Percentiles rank a stretch among this genome's conserved stretches.
Conservation (phyloP, 73 alveolate species). For the Tetrahymena borealis region DNA sequence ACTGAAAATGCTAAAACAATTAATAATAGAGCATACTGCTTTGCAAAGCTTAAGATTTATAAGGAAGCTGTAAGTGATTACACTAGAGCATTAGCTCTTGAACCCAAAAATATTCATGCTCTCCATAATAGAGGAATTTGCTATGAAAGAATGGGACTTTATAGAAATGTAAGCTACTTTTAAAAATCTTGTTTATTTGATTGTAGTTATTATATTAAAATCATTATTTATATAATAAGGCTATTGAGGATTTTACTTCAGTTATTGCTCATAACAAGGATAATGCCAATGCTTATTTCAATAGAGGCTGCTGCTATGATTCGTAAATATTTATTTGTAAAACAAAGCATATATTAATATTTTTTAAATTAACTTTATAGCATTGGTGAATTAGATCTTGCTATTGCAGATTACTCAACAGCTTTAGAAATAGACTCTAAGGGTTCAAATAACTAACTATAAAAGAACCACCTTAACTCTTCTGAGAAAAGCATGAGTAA, state of each 20-base stretch:
- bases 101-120: slow-evolving; percentile 85
- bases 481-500: neutral
- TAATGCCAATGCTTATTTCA: slow-evolving; percentile 95
- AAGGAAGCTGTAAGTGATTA: slow-evolving; percentile 91
- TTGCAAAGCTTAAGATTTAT: slow-evolving; percentile 81
- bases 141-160: slow-evolving; percentile 82
- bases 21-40: slow-evolving; percentile 92
- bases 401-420: slow-evolving; percentile 84
- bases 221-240: slow-evolving; percentile 26
- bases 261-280: slow-evolving; percentile 81
- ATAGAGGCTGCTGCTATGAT: slow-evolving; percentile 98
- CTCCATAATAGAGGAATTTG: slow-evolving; percentile 94
- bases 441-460: neutral
- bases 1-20: slow-evolving; percentile 73
- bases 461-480: neutral
- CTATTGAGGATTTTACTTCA: slow-evolving; percentile 86
- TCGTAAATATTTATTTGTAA: slow-evolving; percentile 26
- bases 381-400: slow-evolving; percentile 86
- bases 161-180: slow-evolving; percentile 50
- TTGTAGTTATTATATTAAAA: neutral
- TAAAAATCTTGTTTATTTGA: neutral
- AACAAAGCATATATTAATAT: neutral
- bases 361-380: neutral
- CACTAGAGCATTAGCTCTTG: slow-evolving; percentile 66
- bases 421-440: slow-evolving; percentile 92